phyloP scores from a whole-genome alignment of 306 rosid species.

The Castanea crenata region DNA sequence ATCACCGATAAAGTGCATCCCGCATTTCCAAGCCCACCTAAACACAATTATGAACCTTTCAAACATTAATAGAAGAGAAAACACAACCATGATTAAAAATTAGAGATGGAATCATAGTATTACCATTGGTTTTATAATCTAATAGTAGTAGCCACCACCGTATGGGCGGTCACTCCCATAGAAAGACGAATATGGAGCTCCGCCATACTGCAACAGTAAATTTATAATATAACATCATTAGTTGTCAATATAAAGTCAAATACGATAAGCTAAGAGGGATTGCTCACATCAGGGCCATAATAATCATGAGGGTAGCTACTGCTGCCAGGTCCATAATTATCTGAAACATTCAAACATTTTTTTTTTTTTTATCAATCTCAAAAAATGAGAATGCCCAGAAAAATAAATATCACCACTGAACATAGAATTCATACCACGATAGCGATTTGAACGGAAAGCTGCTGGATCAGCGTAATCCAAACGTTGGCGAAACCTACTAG shows the following conservation, averaged over 20 bases:
- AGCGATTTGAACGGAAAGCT: constrained; percentile 38
- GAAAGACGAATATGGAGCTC: constrained; percentile 53
- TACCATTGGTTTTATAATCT: constrained; percentile 36
- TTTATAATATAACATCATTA: constrained; percentile 19
- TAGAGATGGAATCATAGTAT: constrained; percentile 13
- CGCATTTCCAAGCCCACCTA: constrained; percentile 46
- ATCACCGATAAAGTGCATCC: constrained; percentile 32
- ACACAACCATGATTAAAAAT: constrained; percentile 13
- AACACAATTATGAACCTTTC: constrained; percentile 27
- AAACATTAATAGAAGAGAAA: constrained; percentile 26
- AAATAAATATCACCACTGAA: background rate
- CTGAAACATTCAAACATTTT: constrained; percentile 29
- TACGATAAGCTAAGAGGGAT: constrained; percentile 16
- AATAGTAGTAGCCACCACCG: constrained; percentile 54
- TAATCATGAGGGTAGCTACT: constrained; percentile 49
- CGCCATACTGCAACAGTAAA: constrained; percentile 51
- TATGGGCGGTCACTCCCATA: constrained; percentile 44
- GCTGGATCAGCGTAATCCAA: constrained; percentile 60
- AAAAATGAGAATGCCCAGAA: background rate
- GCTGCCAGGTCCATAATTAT: constrained; percentile 47
- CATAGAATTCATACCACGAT: constrained; percentile 43
- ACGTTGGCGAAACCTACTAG: constrained; percentile 60
- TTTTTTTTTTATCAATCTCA: background rate
- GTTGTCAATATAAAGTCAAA: constrained; percentile 3
- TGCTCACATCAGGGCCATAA: constrained; percentile 65